Evolutionary conservation across 352 stramenopile species (phyloP), one percentile per base, ranked within the genome.

Genomic region (Albugo laibachii): DNA sequence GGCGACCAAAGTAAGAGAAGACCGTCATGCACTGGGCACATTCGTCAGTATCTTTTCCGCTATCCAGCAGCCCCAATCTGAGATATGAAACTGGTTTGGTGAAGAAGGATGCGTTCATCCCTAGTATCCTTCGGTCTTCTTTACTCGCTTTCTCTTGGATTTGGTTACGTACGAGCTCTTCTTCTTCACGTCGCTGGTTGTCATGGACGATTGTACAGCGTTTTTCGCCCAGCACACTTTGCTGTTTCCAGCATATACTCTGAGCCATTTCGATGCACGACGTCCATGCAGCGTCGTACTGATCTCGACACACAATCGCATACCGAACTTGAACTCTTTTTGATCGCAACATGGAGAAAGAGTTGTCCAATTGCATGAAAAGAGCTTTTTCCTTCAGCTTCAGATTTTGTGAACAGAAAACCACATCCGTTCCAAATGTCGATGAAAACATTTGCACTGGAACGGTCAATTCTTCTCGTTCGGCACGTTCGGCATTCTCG

Each of bases 1-100:
- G 68, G 5, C 74, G 66, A 50, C 69, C 79, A 55, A 86, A 86
- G 49, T 82, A 82, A 10, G 71, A 75, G 44, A 87, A 84, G 19
- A 60, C 61, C 1, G 57, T 52, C 34, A 81, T 48, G 31, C 74
- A 87, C 45, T 80, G 69, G 6, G 65, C 56, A 34, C 71, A 55
- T 8, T 31, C 24, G 24, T 31, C 24, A 31, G 24, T 31, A 31
- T 31, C 24, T 31, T 31, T 31, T 3, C 24, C 24, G 24, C 24
- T 31, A 31, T 31, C 24, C 11, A 85, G 41, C 13, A 86, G 56
- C 16, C 69, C 67, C 13, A 62, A 60, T 12, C 80, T 67, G 15
- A 81, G 46, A 14, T 77, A 80, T n/a, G 69, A 84, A 20, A 84
- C 71, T 10, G 71, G 66, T 0, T 73, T 80, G 14, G 59, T 49